Base-by-base conservation (phyloP, 2,329 filamentous ascomycete species). In the Periconia digitata region DNA sequence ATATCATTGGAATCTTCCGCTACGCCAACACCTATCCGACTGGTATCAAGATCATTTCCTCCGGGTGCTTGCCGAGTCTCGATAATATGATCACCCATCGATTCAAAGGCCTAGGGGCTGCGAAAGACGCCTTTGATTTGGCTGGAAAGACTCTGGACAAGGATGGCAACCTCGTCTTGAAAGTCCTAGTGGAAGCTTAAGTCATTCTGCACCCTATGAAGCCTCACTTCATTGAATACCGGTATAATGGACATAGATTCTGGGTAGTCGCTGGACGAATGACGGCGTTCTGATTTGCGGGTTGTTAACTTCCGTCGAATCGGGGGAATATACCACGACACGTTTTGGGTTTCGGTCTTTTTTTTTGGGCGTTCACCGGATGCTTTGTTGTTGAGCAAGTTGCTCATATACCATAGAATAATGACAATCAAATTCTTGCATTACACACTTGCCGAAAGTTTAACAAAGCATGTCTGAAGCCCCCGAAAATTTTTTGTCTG, bases 1-100 rank as follows among this genome's bases (percentile, higher is more conserved):
- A 82, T 59, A 74, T 82, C 37, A 75, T 82, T 41, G 79, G 79
- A n/a, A 78, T 81, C 6, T 81, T 82, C 64, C 70, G 79, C 38
- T 82, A 82, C 50, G 78, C 79, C 59, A 72, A 76, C 56, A 78
- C 77, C 0, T 82, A 82, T 54, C 77, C 79, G 0, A 74, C 72
- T n/a, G 79, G 79, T 2, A 79, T 82, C 61, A 74, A 74, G 53
- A 63, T 82, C 53, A 66, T 81, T 54, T 76, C 74, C 2, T 77
- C 76, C 42, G 78, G 78, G 5, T 73, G 74, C 45, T 62, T 82
- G 35, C 73, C 73, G 16, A 73, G 66, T 17, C 76, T 81, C 36
- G 75, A 79, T 54, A 73, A 74, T 53, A 76, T 82, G 58, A 74
- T 81, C 21, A 82, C 79, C n/a, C 79, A 82, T 64, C 70, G 73